Evolutionary conservation across 495 filamentous ascomycete genomes (phyloP), one percentile per base, ranked within the genome.

Genomic region (Aspergillus egyptiacus): DNA sequence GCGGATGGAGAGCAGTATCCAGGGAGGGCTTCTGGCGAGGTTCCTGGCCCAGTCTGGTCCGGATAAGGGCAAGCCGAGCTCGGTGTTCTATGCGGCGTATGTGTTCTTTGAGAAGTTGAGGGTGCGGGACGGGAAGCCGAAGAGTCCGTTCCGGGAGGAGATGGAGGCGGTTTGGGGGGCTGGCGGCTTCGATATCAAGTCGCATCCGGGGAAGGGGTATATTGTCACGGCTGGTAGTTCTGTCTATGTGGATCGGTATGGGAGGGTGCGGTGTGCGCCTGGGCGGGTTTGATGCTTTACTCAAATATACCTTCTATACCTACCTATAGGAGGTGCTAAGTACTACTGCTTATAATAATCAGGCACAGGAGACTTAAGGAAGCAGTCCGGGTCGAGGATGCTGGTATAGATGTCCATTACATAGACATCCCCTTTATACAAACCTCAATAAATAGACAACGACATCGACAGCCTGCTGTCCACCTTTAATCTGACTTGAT

Each of bases 21-120:
- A 6, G 8, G 4, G 4, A 3, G n/a, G 28, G 3, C n/a, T n/a
- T 15, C 13, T 57, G 46, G 22, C 27, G 3, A 8, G 13, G 3
- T 54, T 58, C 25, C 11, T 54, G 47, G 5, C n/a, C 14, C 36
- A 51, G 25, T 23, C 27, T 14, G 51, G 55, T 0, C 27, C 37
- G 1, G 45, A 25, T 3, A 15, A 36, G 2, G 56, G 56, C 3
- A 50, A 46, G 14, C 25, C 39, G n/a, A 45, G 41, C 23, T 3
- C 9, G 0, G 15, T 44, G 5, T 55, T 59, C 31, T 59, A 59
- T 33, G 56, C 56, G 35, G 56, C 39, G 6, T 55, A 59, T 50
- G 56, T 59, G 10, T 59, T 72, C 67, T 83, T 85, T 50, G 80
- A 84, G 65, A 85, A 84, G 69, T 39, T 79, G 47, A 62, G 78